phyloP scores from a whole-genome alignment of 257 asterid species.

The Salvia rosmarinus region DNA sequence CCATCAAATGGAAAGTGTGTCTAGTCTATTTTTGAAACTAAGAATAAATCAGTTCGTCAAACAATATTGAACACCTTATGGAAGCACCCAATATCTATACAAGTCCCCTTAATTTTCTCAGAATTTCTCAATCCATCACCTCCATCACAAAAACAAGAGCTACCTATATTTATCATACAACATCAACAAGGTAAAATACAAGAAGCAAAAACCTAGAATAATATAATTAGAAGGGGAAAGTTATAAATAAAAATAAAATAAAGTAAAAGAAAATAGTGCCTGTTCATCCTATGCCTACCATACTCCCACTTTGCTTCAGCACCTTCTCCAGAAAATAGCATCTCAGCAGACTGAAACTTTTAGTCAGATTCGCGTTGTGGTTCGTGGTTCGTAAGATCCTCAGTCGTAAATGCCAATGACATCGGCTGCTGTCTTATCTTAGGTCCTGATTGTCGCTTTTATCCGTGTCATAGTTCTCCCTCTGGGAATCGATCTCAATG shows the following conservation, averaged over 20 bases:
- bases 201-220: slow-evolving; percentile 17
- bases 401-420: slow-evolving; percentile 9
- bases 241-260: too few relatives aligned
- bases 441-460: slow-evolving; percentile 71
- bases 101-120: slow-evolving; percentile 28
- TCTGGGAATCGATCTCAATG: slow-evolving; percentile 62
- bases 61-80: slow-evolving; percentile 11
- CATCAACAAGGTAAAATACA: slow-evolving; percentile 30
- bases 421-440: slow-evolving; percentile 41
- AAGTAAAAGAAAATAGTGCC: not conserved
- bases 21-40: too few relatives aligned
- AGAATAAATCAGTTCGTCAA: slow-evolving; percentile 22
- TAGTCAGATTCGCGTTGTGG: slow-evolving; percentile 9
- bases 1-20: too few relatives aligned
- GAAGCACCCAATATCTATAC: slow-evolving; percentile 33
- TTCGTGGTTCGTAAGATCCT: not conserved
- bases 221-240: not conserved
- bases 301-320: slow-evolving; percentile 30
- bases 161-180: slow-evolving; percentile 34
- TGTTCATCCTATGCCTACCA: slow-evolving; percentile 31
- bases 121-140: slow-evolving; percentile 24
- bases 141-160: slow-evolving; percentile 35
- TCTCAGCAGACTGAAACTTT: slow-evolving; percentile 1
- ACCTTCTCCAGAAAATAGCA: slow-evolving; percentile 27
- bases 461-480: slow-evolving; percentile 71